Evolutionary conservation across 495 filamentous ascomycete genomes (phyloP).

Genomic region (Rhypophila decipiens): DNA sequence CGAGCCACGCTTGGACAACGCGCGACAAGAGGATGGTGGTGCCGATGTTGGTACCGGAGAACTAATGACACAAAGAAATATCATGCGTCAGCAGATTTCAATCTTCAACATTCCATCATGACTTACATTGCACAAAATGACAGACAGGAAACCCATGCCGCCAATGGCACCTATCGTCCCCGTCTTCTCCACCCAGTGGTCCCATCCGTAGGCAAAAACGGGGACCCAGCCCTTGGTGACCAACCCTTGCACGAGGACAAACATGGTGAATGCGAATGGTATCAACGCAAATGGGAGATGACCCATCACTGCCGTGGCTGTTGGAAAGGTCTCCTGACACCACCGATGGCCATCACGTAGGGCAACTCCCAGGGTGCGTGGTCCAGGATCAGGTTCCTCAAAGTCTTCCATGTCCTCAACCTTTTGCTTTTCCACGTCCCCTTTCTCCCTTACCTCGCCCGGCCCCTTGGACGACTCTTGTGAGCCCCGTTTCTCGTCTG

Average conservation of each 20-base stretch:
- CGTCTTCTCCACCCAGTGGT: slow-evolving; percentile 59
- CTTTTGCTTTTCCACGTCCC: slow-evolving; percentile 1
- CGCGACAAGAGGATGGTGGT: slow-evolving; percentile 62
- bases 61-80: slow-evolving; percentile 38
- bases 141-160: slow-evolving; percentile 62
- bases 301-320: slow-evolving; percentile 49
- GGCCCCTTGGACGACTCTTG: neutral
- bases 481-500: neutral
- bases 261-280: slow-evolving; percentile 62
- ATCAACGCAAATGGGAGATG: slow-evolving; percentile 58
- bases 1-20: slow-evolving; percentile 56
- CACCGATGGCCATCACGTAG: slow-evolving; percentile 38
- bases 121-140: slow-evolving; percentile 62
- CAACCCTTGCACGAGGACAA: slow-evolving; percentile 60
- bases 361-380: slow-evolving; percentile 43
- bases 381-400: neutral
- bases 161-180: slow-evolving; percentile 57
- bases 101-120: neutral
- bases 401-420: neutral
- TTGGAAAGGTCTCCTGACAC: slow-evolving; percentile 61
- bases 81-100: neutral
- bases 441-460: neutral
- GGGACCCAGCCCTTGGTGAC: slow-evolving; percentile 63
- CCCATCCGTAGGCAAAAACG: slow-evolving; percentile 62
- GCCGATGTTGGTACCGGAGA: slow-evolving; percentile 64